Base-by-base conservation (phyloP, 1,284 basidiomycete species). In the Bondarzewia mesenterica region DNA sequence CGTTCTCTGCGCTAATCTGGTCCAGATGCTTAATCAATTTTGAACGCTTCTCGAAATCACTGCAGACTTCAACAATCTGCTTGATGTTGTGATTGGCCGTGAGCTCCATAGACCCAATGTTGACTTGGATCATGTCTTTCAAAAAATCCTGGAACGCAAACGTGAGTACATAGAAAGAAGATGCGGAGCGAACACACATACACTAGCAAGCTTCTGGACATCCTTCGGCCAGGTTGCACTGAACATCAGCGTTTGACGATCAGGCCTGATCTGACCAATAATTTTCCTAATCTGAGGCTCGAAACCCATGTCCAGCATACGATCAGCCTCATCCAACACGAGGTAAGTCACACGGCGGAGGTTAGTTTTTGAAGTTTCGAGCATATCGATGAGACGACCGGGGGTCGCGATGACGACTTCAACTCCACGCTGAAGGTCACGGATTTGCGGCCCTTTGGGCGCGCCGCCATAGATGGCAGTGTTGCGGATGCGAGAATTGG, bases 211-310 rank as follows among this genome's bases (percentile, higher is more conserved):
- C 60, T 93, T 91, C 73, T 99, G 95, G 4, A 99, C 96, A 61
- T 99, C 95, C 72, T 97, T 98, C 27, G 95, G 95, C 95, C 95
- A 99, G 20, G 96, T 99, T 21, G 95, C 95, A 49, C 93, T 97
- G 77, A 99, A 99, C 82, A 93, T 91, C 52, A 94, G 76, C 1
- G 92, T 93, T 65, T 97, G 94, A 63, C 93, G 84, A 72, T 97
- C 94, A 37, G 93, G 94, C 40, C 94, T 84, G 62, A 97, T 96
- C 72, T 99, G 95, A 58, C 85, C 77, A 57, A 99, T 87, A 60
- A 98, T 97, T 75, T 99, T 99, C 66, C 94, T 82, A 64, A 99
- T 99, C 68, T 99, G 95, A 51, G 95, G 95, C 73, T 99, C 95
- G 73, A 99, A 99, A 80, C 95, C 93, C 93, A 95, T 95, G 73